Percentiles rank a stretch among this genome's conserved stretches.
Evolutionary conservation across 2,329 filamentous ascomycete species (phyloP).

Genomic region (Neophaeococcomyces aloes): DNA sequence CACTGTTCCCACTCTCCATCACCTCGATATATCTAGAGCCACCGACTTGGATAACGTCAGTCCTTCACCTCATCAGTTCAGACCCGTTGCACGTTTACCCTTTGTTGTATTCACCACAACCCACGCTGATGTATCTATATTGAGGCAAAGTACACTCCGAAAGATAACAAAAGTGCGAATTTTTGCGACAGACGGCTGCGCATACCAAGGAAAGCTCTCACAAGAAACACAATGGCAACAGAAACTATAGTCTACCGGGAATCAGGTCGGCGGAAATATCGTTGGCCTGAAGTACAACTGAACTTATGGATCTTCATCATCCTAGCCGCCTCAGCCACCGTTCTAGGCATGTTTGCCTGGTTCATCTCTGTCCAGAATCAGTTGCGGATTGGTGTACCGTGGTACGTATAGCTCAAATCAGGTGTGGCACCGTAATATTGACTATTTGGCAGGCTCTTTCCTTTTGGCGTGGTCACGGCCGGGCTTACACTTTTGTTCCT

Average conservation of each 20-base stretch:
- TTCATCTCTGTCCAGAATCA: slow-evolving; percentile 50
- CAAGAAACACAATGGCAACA: slow-evolving; percentile 24
- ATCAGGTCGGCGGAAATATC: slow-evolving; percentile 41
- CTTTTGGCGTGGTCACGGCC: slow-evolving; percentile 51
- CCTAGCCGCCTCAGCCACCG: slow-evolving; percentile 45
- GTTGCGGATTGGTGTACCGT: slow-evolving; percentile 47
- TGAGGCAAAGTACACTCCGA: too few relatives aligned
- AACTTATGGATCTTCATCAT: slow-evolving; percentile 57
- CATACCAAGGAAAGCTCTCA: slow-evolving; percentile 6
- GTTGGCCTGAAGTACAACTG: slow-evolving; percentile 55
- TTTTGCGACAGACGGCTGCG: too few relatives aligned
- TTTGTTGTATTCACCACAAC: too few relatives aligned
- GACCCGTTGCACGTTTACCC: too few relatives aligned
- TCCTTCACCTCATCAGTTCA: too few relatives aligned
- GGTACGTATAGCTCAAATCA: slow-evolving; percentile 33
- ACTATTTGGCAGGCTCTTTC: slow-evolving; percentile 46
- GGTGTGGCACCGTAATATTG: background rate
- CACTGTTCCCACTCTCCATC: background rate
- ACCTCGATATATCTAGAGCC: too few relatives aligned
- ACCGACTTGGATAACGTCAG: too few relatives aligned
- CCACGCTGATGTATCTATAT: too few relatives aligned
- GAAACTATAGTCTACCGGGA: slow-evolving; percentile 26
- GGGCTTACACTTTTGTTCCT: slow-evolving; percentile 49
- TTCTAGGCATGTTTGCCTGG: slow-evolving; percentile 50
- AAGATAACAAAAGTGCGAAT: too few relatives aligned